Base-by-base conservation (phyloP, 331 rosid genomes). In the Stylosanthes scabra region DNA sequence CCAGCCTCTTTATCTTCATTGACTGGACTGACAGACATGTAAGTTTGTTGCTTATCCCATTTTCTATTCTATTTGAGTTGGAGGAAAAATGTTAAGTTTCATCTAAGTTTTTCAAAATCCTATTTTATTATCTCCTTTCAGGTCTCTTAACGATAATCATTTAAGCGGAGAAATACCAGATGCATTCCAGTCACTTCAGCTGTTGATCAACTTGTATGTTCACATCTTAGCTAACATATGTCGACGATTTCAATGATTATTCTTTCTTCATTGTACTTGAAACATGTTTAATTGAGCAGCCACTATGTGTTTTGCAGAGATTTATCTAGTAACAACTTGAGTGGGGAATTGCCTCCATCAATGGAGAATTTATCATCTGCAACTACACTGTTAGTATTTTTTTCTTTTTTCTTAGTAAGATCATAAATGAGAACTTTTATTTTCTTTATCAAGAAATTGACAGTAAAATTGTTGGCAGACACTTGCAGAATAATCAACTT, bases 161-260 rank as follows among this genome's bases (percentile, higher is more conserved):
- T 87, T 95, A 78, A 86, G 83, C 5, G 99, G 97, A 77, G 93
- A 82, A 81, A 68, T 95, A 78, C 97, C 99, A 10, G 97, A 95
- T 84, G 82, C 93, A 66, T 92, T 91, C 71, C 84, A 80, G 69
- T 45, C 83, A 44, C 83, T 95, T 65, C 71, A 86, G 1, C 89
- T 78, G 20, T 77, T 95, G 88, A 84, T 90, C 88, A 95, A 95
- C 81, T 82, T 95, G 99, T 95, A 88, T 61, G 97, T 74, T 52
- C 77, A 68, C 66, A 31, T 74, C 79, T 83, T 80, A 37, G 61
- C 68, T 51, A 41, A 65, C 7, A 66, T 47, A 55, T 51, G 46
- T 39, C 28, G 11, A 47, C 57, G 6, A 56, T 51, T 61, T 68
- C 57, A 47, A 39, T 73, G 51, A 63, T 76, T 14, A 44, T 68